phyloP scores from a whole-genome alignment of 139 green algal species.

The Raphidocelis subcapitata region DNA sequence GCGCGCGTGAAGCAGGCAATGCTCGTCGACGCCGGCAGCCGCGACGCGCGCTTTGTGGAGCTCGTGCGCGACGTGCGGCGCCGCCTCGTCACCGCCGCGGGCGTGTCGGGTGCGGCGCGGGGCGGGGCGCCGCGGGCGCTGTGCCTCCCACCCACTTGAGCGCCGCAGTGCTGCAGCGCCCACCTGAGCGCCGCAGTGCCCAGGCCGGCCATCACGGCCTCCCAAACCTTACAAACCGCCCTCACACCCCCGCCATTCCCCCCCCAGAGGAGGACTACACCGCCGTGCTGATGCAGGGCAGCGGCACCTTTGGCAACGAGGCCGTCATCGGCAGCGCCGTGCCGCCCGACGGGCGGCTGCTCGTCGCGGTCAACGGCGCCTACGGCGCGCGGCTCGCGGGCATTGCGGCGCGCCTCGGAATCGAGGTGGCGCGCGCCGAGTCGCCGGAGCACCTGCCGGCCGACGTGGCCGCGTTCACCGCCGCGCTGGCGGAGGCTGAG shows the following conservation, averaged over 20 bases:
- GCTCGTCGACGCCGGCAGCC: neutral
- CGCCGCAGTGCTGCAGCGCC: neutral
- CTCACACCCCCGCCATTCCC: too few relatives aligned
- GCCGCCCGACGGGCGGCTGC: neutral
- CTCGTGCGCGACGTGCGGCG: neutral
- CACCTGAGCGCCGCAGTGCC: neutral
- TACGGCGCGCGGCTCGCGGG: neutral
- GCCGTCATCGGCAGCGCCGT: conserved; percentile 7
- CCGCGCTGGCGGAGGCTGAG: neutral
- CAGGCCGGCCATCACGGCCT: neutral
- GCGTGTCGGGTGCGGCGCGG: too few relatives aligned
- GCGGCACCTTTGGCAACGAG: conserved; percentile 6
- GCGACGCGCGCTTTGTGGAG: neutral
- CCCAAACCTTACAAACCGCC: too few relatives aligned
- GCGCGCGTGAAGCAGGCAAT: neutral
- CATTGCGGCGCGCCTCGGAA: neutral
- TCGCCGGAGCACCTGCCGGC: neutral
- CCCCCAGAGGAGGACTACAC: neutral
- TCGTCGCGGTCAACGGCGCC: neutral
- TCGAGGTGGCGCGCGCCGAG: neutral
- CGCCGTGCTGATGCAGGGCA: conserved; percentile 9
- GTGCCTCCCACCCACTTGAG: neutral
- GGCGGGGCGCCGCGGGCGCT: neutral
- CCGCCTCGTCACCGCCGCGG: neutral
- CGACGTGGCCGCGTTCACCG: neutral